These are phyloP conservation scores for Usnea hakonensis DNA, from an alignment of 495 filamentous ascomycete species.

Conservation along the genomic window DNA sequence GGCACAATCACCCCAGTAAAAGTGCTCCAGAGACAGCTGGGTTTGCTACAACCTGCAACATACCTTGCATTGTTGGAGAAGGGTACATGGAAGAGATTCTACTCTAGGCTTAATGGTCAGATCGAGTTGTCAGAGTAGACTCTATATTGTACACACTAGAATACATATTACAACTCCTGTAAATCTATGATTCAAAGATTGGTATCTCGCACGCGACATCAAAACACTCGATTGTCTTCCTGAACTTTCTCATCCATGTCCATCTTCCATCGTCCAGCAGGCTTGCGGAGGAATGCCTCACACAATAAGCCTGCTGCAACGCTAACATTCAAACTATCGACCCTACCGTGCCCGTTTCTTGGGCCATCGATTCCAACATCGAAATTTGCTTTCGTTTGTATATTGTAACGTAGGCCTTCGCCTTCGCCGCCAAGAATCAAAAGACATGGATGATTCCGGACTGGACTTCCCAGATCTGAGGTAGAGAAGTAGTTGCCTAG, in stretches of 20 bases:
- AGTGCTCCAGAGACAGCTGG: no score
- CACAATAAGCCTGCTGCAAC: constrained; percentile 74
- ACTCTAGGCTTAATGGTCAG: background rate
- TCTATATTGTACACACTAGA: background rate
- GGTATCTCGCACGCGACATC: background rate
- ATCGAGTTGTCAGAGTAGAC: background rate
- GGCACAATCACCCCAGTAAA: background rate
- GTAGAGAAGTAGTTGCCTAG: constrained; percentile 15
- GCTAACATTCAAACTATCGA: constrained; percentile 84
- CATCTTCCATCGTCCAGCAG: background rate
- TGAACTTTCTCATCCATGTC: background rate
- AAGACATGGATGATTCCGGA: constrained; percentile 57
- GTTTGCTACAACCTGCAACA: no score
- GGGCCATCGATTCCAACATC: constrained; percentile 47
- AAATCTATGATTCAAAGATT: background rate
- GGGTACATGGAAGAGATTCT: background rate
- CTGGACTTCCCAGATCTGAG: constrained; percentile 33
- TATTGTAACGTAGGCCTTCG: constrained; percentile 54
- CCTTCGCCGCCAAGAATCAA: constrained; percentile 80
- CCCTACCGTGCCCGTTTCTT: constrained; percentile 34
- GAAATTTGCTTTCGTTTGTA: constrained; percentile 56
- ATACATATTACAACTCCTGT: background rate
- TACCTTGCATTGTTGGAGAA: background rate
- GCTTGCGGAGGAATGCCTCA: constrained; percentile 48
- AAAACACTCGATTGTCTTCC: constrained; percentile 8